Evolutionary conservation across 208 protist genomes (phyloP), one percentile per base, ranked within the genome.

Genomic region (Crithidia expoeki): DNA sequence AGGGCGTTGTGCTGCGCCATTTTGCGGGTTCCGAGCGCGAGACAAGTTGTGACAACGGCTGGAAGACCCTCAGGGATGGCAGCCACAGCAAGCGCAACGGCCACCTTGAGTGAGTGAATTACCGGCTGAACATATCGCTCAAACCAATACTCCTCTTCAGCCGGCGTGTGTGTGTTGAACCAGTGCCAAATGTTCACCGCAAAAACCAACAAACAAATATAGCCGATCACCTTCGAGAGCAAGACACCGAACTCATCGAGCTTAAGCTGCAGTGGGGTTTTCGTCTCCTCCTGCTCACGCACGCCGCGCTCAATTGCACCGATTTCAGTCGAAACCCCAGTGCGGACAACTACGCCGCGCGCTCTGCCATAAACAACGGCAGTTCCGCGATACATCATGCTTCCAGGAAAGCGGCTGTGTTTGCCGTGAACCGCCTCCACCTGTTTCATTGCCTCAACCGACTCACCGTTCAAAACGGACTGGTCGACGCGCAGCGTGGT

Each of bases 41-140:
- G 84, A 70, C 95, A 98, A 0, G 94, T 98, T 2, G 98, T 99
- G 17, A 99, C 94, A 10, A 98, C 95, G 23, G 97, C 95, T 11
- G 98, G 97, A 9, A 99, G 90, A 38, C 98, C 98, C 81, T 99
- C 98, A 19, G 99, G 99, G 61, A 99, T 99, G 36, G 98, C 98
- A 19, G 98, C 98, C 1, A 99, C 98, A 23, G 96, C 98, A 14
- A 99, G 84, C 9, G 96, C 92, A 11, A 99, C 97, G 21, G 97
- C 98, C 46, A 99, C 97, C 64, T 98, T 99, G 40, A 99, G 89
- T 74, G 93, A 98, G 68, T 94, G 90, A 7, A 96, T 72, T 1
- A 64, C 76, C 1, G 90, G 81, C 63, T 88, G 70, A 28, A 91
- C 67, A 46, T 92, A 92, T 0, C 79, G 80, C 46, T 89, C 83